Percentiles rank a stretch among this genome's conserved stretches.
These are phyloP conservation scores for Epichloe scottii DNA, from an alignment of 2,329 filamentous ascomycete species.

Conservation along the genomic window DNA sequence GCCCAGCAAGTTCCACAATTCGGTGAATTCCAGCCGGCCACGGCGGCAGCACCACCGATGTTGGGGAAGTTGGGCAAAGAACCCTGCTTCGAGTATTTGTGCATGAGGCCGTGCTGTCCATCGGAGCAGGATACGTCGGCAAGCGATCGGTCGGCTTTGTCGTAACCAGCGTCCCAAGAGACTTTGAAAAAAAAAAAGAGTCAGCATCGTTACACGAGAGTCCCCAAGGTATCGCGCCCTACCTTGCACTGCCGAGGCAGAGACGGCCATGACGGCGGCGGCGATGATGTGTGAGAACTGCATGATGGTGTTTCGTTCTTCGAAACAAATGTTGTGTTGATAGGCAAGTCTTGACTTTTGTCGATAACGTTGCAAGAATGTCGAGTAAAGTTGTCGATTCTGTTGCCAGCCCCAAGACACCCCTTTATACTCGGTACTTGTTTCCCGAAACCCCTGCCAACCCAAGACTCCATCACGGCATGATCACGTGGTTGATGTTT, in stretches of 20 bases:
- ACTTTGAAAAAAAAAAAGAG: constrained; percentile 26
- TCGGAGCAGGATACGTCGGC: constrained; percentile 52
- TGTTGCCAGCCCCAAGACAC: no score
- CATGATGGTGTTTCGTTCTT: constrained; percentile 22
- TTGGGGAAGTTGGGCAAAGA: constrained; percentile 37
- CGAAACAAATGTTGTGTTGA: no score
- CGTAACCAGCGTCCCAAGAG: constrained; percentile 62
- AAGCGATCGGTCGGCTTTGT: constrained; percentile 43
- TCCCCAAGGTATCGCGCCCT: not conserved
- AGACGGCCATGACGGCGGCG: constrained; percentile 23
- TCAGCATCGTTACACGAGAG: not conserved
- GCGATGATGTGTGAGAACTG: constrained; percentile 28
- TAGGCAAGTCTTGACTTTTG: no score
- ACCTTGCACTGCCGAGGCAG: constrained; percentile 14
- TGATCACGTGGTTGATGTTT: no score
- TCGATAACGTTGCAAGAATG: no score
- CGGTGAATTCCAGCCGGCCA: constrained; percentile 44
- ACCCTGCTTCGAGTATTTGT: constrained; percentile 46
- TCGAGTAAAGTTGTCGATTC: no score
- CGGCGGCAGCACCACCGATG: constrained; percentile 40
- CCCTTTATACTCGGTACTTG: no score
- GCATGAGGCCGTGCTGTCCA: constrained; percentile 52
- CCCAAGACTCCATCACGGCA: no score
- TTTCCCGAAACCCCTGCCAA: no score
- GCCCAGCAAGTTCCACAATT: constrained; percentile 48